Conservation (phyloP, 2,329 filamentous ascomycete genomes). For the Cladosporium austrohemisphaericum region DNA sequence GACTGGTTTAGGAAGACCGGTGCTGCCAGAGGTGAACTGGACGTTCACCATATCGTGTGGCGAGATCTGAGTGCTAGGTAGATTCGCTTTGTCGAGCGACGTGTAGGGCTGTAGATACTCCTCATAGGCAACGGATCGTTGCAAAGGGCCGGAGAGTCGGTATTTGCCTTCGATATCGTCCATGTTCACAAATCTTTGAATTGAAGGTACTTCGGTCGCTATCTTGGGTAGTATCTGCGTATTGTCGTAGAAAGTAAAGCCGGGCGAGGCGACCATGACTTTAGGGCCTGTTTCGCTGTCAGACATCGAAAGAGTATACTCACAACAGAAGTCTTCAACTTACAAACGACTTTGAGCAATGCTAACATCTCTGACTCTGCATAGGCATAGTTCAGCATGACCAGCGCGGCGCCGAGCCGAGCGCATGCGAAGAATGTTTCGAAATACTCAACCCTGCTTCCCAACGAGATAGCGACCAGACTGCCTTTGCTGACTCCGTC, state of each 20-base stretch:
- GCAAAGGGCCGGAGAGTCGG: conserved; percentile 17
- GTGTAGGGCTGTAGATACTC: conserved; percentile 24
- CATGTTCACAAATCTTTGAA: conserved; percentile 55
- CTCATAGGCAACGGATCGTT: conserved; percentile 23
- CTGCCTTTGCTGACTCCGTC: conserved; percentile 29
- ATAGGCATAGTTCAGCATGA: conserved; percentile 73
- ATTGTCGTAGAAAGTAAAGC: conserved; percentile 61
- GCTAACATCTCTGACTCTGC: conserved; percentile 65
- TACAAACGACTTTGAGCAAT: conserved; percentile 63
- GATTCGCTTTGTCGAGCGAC: conserved; percentile 14
- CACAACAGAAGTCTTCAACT: conserved; percentile 19
- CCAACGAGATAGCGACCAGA: conserved; percentile 29
- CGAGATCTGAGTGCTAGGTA: conserved; percentile 25
- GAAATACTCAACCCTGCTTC: conserved; percentile 30
- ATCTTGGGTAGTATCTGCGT: conserved; percentile 50
- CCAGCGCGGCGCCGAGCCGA: conserved; percentile 42
- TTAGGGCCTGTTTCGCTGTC: conserved; percentile 53
- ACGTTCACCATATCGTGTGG: conserved; percentile 50
- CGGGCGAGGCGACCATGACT: conserved; percentile 63
- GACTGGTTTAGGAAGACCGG: conserved; percentile 67
- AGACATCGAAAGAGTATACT: conserved; percentile 3
- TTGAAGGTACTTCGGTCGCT: conserved; percentile 38
- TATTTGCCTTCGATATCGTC: conserved; percentile 28
- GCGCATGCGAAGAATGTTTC: conserved; percentile 35
- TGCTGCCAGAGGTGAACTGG: conserved; percentile 71